Conservation (phyloP, 2,329 filamentous ascomycete species). For the Penicillium glabrum region DNA sequence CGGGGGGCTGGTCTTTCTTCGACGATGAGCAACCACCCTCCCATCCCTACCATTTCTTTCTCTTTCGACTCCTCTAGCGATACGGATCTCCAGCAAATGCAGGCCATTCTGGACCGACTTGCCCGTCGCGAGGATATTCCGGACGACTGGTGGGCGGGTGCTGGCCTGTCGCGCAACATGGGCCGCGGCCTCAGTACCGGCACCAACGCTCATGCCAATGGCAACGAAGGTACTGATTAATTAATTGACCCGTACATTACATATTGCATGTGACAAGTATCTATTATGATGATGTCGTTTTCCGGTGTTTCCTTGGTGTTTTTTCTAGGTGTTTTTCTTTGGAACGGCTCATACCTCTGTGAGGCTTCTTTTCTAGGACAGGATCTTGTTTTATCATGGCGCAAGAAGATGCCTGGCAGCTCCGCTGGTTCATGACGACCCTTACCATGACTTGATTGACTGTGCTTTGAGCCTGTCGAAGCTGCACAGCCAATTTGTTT, state of each 20-base stretch:
- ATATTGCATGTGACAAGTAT: slow-evolving; percentile 1
- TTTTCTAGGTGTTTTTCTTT: neutral
- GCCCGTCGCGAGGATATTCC: slow-evolving; percentile 72
- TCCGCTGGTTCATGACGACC: neutral
- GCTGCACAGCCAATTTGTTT: slow-evolving; percentile 2
- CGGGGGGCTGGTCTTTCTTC: slow-evolving; percentile 28
- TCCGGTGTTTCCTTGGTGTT: neutral
- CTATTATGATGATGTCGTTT: neutral
- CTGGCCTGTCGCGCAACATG: slow-evolving; percentile 62
- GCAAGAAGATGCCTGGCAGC: neutral
- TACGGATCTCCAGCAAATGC: slow-evolving; percentile 61
- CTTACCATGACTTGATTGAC: neutral
- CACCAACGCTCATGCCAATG: slow-evolving; percentile 18
- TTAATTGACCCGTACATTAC: neutral
- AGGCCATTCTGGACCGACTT: slow-evolving; percentile 69
- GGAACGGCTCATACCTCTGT: neutral
- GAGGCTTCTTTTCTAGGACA: neutral
- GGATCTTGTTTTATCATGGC: neutral
- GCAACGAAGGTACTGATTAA: slow-evolving; percentile 15
- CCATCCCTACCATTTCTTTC: slow-evolving; percentile 33
- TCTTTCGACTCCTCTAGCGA: slow-evolving; percentile 31
- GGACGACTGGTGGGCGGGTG: slow-evolving; percentile 78
- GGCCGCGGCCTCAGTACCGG: slow-evolving; percentile 29
- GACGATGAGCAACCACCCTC: slow-evolving; percentile 35
- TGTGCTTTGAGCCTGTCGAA: neutral